phyloP scores from a whole-genome alignment of 345 rosid species.

The Populus pruinosa region DNA sequence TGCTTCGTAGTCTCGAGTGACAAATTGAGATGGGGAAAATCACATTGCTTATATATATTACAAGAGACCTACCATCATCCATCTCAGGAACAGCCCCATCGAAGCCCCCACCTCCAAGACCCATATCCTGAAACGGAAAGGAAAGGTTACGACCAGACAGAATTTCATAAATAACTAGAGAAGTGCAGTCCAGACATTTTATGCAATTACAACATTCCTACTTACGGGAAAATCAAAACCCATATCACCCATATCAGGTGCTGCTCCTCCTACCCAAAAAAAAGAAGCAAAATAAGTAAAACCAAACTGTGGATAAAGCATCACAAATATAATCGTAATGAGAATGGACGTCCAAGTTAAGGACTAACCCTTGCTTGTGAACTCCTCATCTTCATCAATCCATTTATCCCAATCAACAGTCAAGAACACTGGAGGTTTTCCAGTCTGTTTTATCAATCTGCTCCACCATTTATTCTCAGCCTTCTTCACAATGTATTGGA shows the following conservation, averaged over 20 bases:
- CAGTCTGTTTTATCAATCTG: conserved; percentile 42
- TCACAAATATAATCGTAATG: background rate
- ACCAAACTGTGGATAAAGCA: background rate
- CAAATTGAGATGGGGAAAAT: background rate
- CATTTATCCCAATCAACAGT: conserved; percentile 65
- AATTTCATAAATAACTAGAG: background rate
- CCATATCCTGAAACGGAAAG: conserved; percentile 23
- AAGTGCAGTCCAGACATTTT: background rate
- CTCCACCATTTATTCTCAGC: conserved; percentile 58
- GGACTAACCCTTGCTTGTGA: conserved; percentile 20
- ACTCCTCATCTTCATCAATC: conserved; percentile 61
- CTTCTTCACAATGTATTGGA: conserved; percentile 47
- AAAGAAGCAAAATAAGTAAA: conserved; percentile 6
- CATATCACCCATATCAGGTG: conserved; percentile 26
- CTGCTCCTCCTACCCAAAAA: background rate
- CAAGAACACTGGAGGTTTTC: conserved; percentile 46
- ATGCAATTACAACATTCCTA: background rate
- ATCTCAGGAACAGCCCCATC: conserved; percentile 9
- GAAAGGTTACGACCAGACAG: background rate
- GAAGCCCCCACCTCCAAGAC: conserved; percentile 13
- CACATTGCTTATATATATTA: background rate
- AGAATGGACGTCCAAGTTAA: background rate
- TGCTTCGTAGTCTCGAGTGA: background rate
- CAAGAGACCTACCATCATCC: conserved; percentile 26
- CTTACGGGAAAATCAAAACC: conserved; percentile 47